Evolutionary conservation across 140 eudicot species (phyloP).

Genomic region (Cichorium intybus): DNA sequence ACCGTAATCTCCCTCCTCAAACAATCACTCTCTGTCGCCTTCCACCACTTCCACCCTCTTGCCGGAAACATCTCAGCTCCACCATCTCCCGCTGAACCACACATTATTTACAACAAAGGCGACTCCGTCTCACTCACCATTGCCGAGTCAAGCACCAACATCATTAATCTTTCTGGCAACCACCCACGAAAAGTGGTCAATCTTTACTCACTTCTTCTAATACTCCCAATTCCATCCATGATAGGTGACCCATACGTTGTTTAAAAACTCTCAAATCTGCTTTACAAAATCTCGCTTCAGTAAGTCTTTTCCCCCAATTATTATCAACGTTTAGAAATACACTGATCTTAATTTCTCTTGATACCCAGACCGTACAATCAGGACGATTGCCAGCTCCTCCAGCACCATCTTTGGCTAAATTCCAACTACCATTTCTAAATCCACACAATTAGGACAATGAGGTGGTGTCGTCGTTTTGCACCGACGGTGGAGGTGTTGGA

Average conservation of each 20-base stretch:
- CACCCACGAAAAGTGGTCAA: slow-evolving; percentile 8
- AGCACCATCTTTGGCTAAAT: too few relatives aligned
- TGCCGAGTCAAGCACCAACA: slow-evolving; percentile 23
- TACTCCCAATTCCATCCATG: slow-evolving; percentile 9
- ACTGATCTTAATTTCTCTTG: too few relatives aligned
- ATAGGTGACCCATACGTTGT: slow-evolving; percentile 13
- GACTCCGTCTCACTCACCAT: slow-evolving; percentile 30
- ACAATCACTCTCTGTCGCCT: slow-evolving; percentile 36
- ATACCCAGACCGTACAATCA: too few relatives aligned
- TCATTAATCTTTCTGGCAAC: slow-evolving; percentile 23
- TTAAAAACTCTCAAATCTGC: too few relatives aligned
- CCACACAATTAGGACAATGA: too few relatives aligned
- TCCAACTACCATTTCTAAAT: too few relatives aligned
- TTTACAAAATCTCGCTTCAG: too few relatives aligned
- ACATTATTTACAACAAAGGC: slow-evolving; percentile 17
- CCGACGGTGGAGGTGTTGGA: too few relatives aligned
- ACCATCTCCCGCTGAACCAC: slow-evolving; percentile 25
- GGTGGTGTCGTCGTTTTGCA: too few relatives aligned
- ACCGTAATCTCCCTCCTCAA: slow-evolving; percentile 24
- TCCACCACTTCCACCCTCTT: slow-evolving; percentile 39
- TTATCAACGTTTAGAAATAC: too few relatives aligned
- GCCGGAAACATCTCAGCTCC: slow-evolving; percentile 35
- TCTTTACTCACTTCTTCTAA: slow-evolving; percentile 31
- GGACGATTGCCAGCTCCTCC: too few relatives aligned
- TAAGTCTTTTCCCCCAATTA: too few relatives aligned